Evolutionary conservation across 345 rosid species (phyloP).

Genomic region (Eucalyptus cloeziana): DNA sequence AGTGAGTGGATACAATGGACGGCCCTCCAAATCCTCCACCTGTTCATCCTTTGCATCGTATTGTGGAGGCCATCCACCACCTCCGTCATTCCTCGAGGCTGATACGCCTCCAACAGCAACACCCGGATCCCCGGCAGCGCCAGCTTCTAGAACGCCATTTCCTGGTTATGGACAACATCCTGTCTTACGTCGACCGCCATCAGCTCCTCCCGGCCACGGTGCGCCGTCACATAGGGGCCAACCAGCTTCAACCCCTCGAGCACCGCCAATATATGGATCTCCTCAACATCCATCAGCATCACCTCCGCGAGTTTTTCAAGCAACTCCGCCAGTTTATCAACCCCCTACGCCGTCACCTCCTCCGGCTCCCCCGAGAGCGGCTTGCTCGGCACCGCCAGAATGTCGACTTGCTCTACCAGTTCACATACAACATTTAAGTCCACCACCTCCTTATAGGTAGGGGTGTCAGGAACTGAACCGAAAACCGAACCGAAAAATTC

Average conservation of each 20-base stretch:
- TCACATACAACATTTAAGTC: not conserved
- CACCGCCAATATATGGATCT: not conserved
- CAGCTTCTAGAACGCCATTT: not conserved
- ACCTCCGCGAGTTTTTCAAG: not conserved
- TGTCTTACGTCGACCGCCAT: not conserved
- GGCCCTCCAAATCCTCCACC: not conserved
- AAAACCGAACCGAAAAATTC: too few relatives aligned
- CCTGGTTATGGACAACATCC: not conserved
- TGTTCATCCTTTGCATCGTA: not conserved
- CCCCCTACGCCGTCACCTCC: not conserved
- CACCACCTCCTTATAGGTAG: not conserved
- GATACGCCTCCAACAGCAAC: not conserved
- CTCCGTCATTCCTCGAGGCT: not conserved
- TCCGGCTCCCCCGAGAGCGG: not conserved
- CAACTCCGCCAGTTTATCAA: not conserved
- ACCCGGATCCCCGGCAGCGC: not conserved
- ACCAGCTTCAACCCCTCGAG: not conserved
- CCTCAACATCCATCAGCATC: not conserved
- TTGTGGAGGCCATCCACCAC: not conserved
- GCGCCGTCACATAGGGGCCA: not conserved
- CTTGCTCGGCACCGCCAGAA: not conserved
- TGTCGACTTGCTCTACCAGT: not conserved
- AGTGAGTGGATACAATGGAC: not conserved
- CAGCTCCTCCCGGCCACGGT: not conserved
- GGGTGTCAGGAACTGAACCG: too few relatives aligned